Evolutionary conservation across 371 early-diverging fungal species (phyloP).

Genomic region (Dichotomocladium elegans): DNA sequence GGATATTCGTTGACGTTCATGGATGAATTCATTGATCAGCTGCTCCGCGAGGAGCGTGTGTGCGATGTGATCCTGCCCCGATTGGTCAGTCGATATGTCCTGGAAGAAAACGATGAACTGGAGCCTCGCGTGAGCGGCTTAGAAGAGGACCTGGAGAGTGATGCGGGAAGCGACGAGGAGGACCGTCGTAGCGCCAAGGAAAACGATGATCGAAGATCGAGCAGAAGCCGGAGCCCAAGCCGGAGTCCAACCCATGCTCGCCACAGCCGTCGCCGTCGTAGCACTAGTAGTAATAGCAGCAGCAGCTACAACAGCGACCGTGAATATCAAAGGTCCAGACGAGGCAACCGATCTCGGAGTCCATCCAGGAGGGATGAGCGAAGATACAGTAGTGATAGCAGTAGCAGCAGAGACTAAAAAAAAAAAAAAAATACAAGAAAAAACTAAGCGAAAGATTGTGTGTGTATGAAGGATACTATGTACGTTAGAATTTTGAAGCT

Average conservation of each 20-base stretch:
- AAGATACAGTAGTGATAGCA: slow-evolving; percentile 3
- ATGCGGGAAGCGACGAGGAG: slow-evolving; percentile 13
- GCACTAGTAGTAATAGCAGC: slow-evolving; percentile 1
- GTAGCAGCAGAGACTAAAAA: neutral
- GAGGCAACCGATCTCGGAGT: neutral
- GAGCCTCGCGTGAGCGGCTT: slow-evolving; percentile 79
- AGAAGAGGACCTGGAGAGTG: slow-evolving; percentile 68
- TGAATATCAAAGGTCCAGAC: slow-evolving; percentile 5
- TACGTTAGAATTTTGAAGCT: too few species aligned
- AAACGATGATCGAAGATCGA: neutral
- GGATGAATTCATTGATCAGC: slow-evolving; percentile 89
- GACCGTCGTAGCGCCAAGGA: neutral
- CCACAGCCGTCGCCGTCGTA: neutral
- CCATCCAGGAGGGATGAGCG: neutral
- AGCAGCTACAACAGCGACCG: slow-evolving; percentile 8
- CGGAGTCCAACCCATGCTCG: neutral
- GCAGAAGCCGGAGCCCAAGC: slow-evolving; percentile 7
- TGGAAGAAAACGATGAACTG: slow-evolving; percentile 87
- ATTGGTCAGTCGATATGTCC: slow-evolving; percentile 68
- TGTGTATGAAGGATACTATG: too few species aligned
- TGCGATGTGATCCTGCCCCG: slow-evolving; percentile 90
- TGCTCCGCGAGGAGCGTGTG: slow-evolving; percentile 76
- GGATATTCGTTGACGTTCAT: slow-evolving; percentile 68
- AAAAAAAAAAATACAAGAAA: too few species aligned
- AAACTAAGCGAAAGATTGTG: too few species aligned